These are phyloP conservation scores for Fusarium transvaalense DNA, from an alignment of 2,329 filamentous ascomycete species.

Conservation along the genomic window DNA sequence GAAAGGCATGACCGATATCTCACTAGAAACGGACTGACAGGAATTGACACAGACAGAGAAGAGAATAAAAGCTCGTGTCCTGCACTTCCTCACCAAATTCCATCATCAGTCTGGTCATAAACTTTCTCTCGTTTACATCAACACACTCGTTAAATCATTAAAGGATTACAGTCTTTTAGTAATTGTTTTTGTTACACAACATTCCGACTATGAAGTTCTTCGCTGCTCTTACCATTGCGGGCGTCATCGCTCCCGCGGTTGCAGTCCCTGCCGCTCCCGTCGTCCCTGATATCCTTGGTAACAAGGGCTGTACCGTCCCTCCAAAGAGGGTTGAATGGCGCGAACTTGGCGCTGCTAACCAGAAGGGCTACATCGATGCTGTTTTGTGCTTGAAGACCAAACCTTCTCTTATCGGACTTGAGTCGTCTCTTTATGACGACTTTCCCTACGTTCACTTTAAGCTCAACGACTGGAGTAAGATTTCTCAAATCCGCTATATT, in stretches of 20 bases:
- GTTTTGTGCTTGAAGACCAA: slow-evolving; percentile 24
- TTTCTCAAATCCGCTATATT: rapidly evolving
- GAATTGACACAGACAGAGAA: background rate
- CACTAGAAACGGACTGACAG: background rate
- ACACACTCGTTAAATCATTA: background rate
- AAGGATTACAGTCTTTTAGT: background rate
- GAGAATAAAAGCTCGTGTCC: background rate
- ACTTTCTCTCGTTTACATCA: background rate
- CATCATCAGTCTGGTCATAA: background rate
- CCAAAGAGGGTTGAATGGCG: slow-evolving; percentile 21
- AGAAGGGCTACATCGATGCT: slow-evolving; percentile 11
- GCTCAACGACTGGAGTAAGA: slow-evolving; percentile 5
- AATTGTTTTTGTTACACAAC: background rate
- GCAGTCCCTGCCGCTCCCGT: background rate
- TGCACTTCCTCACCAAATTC: background rate
- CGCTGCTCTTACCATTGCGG: background rate
- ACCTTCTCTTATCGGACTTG: slow-evolving; percentile 16
- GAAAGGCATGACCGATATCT: background rate
- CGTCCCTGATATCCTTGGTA: background rate
- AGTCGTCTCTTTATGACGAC: slow-evolving; percentile 17
- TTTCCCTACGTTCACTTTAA: slow-evolving; percentile 13
- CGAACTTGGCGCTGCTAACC: background rate
- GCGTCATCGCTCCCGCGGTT: background rate
- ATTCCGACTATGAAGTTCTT: slow-evolving; percentile 9
- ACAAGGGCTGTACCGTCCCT: background rate